Percentiles rank a stretch among this genome's conserved stretches.
Evolutionary conservation across 2,329 filamentous ascomycete genomes (phyloP).

Genomic region (Juglanconis sp.): DNA sequence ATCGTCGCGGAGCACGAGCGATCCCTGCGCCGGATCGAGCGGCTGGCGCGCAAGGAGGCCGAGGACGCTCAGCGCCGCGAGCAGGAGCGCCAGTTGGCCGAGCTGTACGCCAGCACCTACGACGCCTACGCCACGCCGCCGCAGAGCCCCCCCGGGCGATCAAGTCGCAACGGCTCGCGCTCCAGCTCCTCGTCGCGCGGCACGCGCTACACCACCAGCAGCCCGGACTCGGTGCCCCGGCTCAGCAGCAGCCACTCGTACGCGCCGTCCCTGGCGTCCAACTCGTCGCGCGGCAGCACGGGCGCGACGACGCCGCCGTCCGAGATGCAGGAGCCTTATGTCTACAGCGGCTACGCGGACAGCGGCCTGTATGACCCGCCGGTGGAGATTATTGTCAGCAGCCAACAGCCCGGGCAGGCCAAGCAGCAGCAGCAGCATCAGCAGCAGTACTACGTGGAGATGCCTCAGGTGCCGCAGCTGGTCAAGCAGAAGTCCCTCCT

Average conservation of each 20-base stretch:
- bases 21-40: slow-evolving; percentile 43
- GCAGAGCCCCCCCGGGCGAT: slow-evolving; percentile 39
- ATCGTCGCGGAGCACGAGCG: slow-evolving; percentile 49
- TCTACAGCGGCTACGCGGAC: slow-evolving; percentile 31
- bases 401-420: slow-evolving; percentile 26
- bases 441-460: slow-evolving; percentile 20
- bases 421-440: slow-evolving; percentile 27
- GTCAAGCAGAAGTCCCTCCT: slow-evolving; percentile 33
- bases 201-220: slow-evolving; percentile 3
- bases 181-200: slow-evolving; percentile 27
- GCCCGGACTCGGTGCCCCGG: slow-evolving; percentile 32
- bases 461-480: slow-evolving; percentile 11
- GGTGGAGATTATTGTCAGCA: slow-evolving; percentile 42
- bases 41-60: slow-evolving; percentile 2
- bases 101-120: slow-evolving; percentile 31
- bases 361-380: slow-evolving; percentile 49
- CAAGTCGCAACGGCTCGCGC: slow-evolving; percentile 27
- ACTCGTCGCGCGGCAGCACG: slow-evolving; percentile 31
- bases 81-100: slow-evolving; percentile 41
- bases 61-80: slow-evolving; percentile 20
- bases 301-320: slow-evolving; percentile 51
- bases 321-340: slow-evolving; percentile 39
- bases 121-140: slow-evolving; percentile 44
- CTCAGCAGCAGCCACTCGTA: slow-evolving; percentile 50
- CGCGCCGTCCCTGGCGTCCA: slow-evolving; percentile 26